phyloP scores from a whole-genome alignment of 139 green algal genomes.

The Chlorella sp. region DNA sequence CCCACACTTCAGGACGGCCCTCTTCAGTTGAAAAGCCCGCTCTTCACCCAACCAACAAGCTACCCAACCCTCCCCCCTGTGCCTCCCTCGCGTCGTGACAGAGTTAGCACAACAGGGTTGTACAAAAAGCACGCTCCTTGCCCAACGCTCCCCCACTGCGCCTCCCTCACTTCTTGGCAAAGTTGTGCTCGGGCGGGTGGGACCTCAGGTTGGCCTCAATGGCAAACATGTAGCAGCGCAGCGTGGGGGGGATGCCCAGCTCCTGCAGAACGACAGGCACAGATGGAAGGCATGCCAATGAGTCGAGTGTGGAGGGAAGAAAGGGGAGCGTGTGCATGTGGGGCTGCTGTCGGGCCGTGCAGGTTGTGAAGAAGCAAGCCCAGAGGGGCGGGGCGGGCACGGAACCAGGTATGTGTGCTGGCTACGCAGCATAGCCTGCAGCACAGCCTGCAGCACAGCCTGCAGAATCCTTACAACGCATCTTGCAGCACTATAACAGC shows the following conservation, averaged over 20 bases:
- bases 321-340: too few relatives aligned
- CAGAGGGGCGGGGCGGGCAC: not conserved
- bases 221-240: constrained; percentile 18
- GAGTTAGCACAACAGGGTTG: too few relatives aligned
- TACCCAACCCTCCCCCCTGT: too few relatives aligned
- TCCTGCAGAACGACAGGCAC: constrained; percentile 2
- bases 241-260: not conserved
- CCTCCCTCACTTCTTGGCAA: constrained; percentile 13
- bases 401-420: not conserved
- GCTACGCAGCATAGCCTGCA: not conserved
- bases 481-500: too few relatives aligned
- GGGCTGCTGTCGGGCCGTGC: too few relatives aligned
- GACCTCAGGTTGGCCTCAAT: not conserved
- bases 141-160: not conserved
- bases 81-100: too few relatives aligned
- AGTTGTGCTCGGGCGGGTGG: not conserved
- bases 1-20: too few relatives aligned
- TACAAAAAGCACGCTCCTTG: not conserved
- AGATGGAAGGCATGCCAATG: too few relatives aligned
- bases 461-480: not conserved
- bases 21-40: too few relatives aligned
- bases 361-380: too few relatives aligned
- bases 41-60: too few relatives aligned
- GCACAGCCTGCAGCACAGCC: not conserved
- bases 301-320: too few relatives aligned